A percentile compares a stretch with the other conserved stretches of the same genome.
Evolutionary conservation across 1,284 basidiomycete genomes (phyloP).

Genomic region (Thelephora terrestris): DNA sequence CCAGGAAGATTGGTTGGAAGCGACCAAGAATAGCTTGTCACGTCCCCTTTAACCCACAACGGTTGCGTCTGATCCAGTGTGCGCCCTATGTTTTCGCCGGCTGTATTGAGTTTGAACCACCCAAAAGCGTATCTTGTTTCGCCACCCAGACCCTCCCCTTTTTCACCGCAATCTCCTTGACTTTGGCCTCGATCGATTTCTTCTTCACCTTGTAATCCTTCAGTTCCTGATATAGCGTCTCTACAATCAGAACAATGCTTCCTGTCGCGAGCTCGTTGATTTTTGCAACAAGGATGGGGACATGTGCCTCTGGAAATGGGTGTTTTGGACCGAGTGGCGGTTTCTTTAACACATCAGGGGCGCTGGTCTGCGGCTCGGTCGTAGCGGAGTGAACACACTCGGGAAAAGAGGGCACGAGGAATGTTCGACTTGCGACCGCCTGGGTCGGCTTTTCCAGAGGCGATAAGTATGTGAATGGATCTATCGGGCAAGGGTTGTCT

Average conservation of each 20-base stretch:
- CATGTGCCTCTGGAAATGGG: slow-evolving; percentile 54
- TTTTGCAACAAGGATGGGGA: slow-evolving; percentile 47
- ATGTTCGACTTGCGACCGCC: slow-evolving; percentile 14
- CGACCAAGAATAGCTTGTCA: slow-evolving; percentile 42
- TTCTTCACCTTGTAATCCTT: slow-evolving; percentile 63
- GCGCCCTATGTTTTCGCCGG: too few relatives aligned
- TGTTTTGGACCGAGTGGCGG: slow-evolving; percentile 36
- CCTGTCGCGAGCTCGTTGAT: slow-evolving; percentile 45
- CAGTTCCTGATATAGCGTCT: slow-evolving; percentile 60
- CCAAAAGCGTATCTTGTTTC: slow-evolving; percentile 26
- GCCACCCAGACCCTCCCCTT: slow-evolving; percentile 63
- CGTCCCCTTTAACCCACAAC: slow-evolving; percentile 16
- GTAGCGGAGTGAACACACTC: slow-evolving; percentile 11
- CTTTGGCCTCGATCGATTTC: slow-evolving; percentile 70
- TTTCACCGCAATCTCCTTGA: slow-evolving; percentile 62
- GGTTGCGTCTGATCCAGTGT: too few relatives aligned
- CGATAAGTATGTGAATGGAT: slow-evolving; percentile 66
- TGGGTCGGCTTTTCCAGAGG: slow-evolving; percentile 26
- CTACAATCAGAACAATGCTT: slow-evolving; percentile 57
- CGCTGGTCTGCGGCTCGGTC: slow-evolving; percentile 6
- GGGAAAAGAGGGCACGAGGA: slow-evolving; percentile 32
- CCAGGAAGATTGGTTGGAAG: slow-evolving; percentile 59
- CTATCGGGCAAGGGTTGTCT: slow-evolving; percentile 67
- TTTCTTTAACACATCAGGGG: slow-evolving; percentile 21
- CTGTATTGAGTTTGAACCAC: too few relatives aligned